A percentile compares a stretch with the other conserved stretches of the same genome.
Evolutionary conservation across 2,329 filamentous ascomycete genomes (phyloP).

Genomic region (Apiospora sp.): DNA sequence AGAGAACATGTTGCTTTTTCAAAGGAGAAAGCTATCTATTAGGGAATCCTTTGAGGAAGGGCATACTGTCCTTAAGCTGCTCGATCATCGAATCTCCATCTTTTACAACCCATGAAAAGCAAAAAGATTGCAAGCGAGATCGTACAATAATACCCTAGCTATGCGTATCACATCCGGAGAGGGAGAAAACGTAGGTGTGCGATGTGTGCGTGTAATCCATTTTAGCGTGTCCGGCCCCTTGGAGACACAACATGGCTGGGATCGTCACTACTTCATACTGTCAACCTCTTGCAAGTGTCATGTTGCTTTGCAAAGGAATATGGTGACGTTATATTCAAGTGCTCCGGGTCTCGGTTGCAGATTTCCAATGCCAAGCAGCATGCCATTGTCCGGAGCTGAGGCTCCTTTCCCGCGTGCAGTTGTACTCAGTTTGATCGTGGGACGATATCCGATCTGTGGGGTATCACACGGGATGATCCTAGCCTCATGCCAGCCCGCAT

Average conservation of each 20-base stretch:
- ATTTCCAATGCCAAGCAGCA: neutral
- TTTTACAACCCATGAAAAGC: neutral
- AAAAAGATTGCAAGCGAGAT: neutral
- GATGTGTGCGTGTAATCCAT: conserved; percentile 15
- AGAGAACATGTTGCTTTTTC: conserved; percentile 10
- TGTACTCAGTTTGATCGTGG: neutral
- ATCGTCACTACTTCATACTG: neutral
- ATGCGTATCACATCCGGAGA: neutral
- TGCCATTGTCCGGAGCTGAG: conserved; percentile 13
- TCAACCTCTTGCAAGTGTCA: neutral
- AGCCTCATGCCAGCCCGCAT: neutral
- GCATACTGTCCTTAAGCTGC: neutral
- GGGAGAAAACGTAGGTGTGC: neutral
- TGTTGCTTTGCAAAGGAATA: neutral
- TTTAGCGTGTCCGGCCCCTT: conserved; percentile 3
- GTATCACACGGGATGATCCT: conserved; percentile 9
- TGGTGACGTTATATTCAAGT: conserved; percentile 2
- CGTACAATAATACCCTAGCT: neutral
- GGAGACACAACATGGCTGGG: neutral
- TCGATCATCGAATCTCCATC: neutral
- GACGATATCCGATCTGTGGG: conserved; percentile 3
- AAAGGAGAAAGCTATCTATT: no score
- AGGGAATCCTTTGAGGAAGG: neutral
- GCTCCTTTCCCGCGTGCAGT: neutral
- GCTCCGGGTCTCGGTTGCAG: neutral